A percentile compares a stretch with the other conserved stretches of the same genome.
These are phyloP conservation scores for Lepiota brunneoincarnata DNA, from an alignment of 768 basidiomycete species.

Conservation along the genomic window DNA sequence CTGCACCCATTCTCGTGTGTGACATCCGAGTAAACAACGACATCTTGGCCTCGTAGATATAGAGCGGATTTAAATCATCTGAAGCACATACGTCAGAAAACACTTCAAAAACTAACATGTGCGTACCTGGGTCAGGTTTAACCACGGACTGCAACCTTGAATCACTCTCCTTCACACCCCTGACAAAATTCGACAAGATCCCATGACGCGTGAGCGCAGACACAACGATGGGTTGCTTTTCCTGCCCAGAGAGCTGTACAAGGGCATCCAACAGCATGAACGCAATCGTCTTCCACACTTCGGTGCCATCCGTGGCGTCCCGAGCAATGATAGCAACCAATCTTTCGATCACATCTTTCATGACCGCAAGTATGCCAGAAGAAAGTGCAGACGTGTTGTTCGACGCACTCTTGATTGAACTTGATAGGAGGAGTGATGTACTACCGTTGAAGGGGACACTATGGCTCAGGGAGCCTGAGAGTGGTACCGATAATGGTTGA, in stretches of 20 bases:
- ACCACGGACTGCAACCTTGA: constrained; percentile 68
- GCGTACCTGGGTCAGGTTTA: constrained; percentile 85
- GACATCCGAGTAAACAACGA: constrained; percentile 84
- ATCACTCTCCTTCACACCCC: constrained; percentile 83
- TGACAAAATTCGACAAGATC: constrained; percentile 77
- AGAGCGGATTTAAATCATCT: constrained; percentile 90
- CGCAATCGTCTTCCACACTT: constrained; percentile 96
- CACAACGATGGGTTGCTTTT: constrained; percentile 66
- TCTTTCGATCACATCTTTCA: constrained; percentile 71
- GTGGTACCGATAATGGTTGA: constrained; percentile 25
- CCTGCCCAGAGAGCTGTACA: constrained; percentile 64
- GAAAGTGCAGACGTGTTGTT: constrained; percentile 44
- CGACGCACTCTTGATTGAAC: constrained; percentile 19
- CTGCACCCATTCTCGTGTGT: constrained; percentile 80
- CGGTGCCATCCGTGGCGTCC: constrained; percentile 93
- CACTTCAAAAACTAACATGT: neutral
- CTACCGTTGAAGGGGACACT: constrained; percentile 29
- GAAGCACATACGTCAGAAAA: constrained; percentile 4
- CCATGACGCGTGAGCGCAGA: constrained; percentile 67
- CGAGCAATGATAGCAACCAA: constrained; percentile 71
- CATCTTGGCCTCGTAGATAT: constrained; percentile 95
- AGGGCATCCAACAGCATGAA: constrained; percentile 88
- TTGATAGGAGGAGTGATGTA: constrained; percentile 29
- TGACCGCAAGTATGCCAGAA: constrained; percentile 56
- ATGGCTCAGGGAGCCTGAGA: constrained; percentile 30